Conservation (phyloP, 1,139 yeast species). For the Yamadazyma pseudoaaseri region DNA sequence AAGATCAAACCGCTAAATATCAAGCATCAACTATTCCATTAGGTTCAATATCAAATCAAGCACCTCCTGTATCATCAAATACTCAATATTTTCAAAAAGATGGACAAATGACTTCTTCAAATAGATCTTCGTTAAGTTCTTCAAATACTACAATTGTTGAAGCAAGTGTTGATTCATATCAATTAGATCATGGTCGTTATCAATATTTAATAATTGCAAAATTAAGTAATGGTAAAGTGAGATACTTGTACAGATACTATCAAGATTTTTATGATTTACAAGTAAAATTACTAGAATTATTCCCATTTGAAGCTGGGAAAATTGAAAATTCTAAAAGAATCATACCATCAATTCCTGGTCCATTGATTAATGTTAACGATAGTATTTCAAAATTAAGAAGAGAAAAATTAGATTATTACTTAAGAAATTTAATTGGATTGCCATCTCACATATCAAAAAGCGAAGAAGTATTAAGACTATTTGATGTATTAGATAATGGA, state of each 20-base stretch:
- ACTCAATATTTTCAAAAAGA: conserved; percentile 40
- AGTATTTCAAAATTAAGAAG: conserved; percentile 81
- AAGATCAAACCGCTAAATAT: conserved; percentile 83
- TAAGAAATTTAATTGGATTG: conserved; percentile 68
- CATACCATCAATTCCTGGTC: conserved; percentile 95
- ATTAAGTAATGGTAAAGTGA: conserved; percentile 63
- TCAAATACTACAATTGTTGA: conserved; percentile 42
- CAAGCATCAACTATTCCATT: conserved; percentile 88
- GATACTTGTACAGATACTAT: conserved; percentile 83
- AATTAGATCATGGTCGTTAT: conserved; percentile 81
- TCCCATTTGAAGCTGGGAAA: conserved; percentile 93
- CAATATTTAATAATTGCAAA: conserved; percentile 80
- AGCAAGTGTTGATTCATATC: conserved; percentile 79
- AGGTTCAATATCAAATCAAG: conserved; percentile 43
- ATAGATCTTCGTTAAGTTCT: conserved; percentile 35
- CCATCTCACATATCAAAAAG: conserved; percentile 77
- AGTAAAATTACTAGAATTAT: conserved; percentile 75
- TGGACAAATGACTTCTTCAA: conserved; percentile 17
- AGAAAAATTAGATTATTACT: conserved; percentile 80
- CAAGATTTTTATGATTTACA: conserved; percentile 97
- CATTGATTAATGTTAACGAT: conserved; percentile 88
- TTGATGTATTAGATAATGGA: conserved; percentile 65
- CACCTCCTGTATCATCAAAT: conserved; percentile 33
- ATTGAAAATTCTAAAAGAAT: conserved; percentile 70
- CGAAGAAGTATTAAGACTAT: conserved; percentile 66